Base-by-base conservation (phyloP, 352 stramenopile species). In the Pythium dissotocum region DNA sequence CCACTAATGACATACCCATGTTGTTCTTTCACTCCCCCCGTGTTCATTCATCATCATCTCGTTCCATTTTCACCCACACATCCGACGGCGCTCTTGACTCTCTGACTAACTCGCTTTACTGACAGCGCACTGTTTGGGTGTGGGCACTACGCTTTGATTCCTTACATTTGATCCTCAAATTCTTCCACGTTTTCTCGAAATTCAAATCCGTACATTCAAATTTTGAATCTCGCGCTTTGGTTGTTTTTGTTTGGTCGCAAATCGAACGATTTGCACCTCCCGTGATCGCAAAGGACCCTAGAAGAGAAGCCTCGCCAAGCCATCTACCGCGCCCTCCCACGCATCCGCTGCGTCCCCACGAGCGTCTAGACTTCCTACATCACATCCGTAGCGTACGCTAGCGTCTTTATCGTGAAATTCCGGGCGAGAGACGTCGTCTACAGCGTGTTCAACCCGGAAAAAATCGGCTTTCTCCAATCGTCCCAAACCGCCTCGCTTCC, bases 191-290 rank as follows among this genome's bases (percentile, higher is more conserved):
- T 64, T 56, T 55, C 54, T 56, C 40, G 35, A 63, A 72, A 68
- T 30, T 54, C 24, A 36, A 73, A 65, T 69, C 53, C 49, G 61
- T 66, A 72, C 66, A 64, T 73, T 73, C 61, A 65, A 73, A 73
- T 57, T 70, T 75, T 70, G 62, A 75, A 75, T 75, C 63, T 75
- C 68, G 68, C 68, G 68, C 56, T 69, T 69, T 53, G 18, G 38
- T 13, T 40, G 21, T 62, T 62, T 62, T 33, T 40, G 53, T 62
- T 69, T 61, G 55, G 63, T 65, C 65, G 65, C 65, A 71, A 71
- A 71, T 71, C 58, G 65, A 66, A 66, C 54, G 61, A 44, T 53
- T 35, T 14, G n/a, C 14, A 30, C 18, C 8, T 9, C 38, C n/a
- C 46, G n/a, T 61, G 58, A 66, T 36, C 46, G 60, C 32, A 12